phyloP scores from a whole-genome alignment of 176 grass and related monocot genomes.

The Triticum turgidum region DNA sequence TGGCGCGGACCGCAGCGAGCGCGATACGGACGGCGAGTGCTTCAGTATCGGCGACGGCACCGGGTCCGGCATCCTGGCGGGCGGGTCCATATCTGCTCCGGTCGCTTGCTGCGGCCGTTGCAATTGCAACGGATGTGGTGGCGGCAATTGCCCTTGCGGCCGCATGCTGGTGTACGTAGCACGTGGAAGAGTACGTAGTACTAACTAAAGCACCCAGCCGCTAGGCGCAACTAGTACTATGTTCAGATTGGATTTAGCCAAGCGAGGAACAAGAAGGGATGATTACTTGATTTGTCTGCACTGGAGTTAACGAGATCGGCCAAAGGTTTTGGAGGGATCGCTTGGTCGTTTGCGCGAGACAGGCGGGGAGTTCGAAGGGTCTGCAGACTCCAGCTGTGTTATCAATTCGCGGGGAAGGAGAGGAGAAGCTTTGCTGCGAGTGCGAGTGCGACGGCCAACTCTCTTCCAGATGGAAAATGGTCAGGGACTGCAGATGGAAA shows the following conservation, averaged over 20 bases:
- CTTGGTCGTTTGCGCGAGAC: slow-evolving; percentile 26
- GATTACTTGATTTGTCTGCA: neutral
- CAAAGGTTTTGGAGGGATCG: slow-evolving; percentile 9
- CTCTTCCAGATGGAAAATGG: too few species aligned
- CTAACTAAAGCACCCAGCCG: neutral
- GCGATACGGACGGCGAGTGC: slow-evolving; percentile 32
- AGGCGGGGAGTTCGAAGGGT: slow-evolving; percentile 38
- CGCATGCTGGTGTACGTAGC: slow-evolving; percentile 23
- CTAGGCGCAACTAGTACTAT: neutral
- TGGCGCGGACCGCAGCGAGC: slow-evolving; percentile 40
- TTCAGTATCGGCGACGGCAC: slow-evolving; percentile 53
- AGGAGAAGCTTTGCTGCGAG: neutral
- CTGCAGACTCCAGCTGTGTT: neutral
- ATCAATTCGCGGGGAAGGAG: neutral
- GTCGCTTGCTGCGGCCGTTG: neutral
- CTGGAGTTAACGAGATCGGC: slow-evolving; percentile 21
- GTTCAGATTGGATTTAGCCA: slow-evolving; percentile 11
- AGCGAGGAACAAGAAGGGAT: slow-evolving; percentile 26
- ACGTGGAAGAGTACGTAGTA: neutral
- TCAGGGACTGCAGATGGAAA: neutral
- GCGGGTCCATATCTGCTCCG: slow-evolving; percentile 27
- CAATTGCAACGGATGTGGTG: neutral
- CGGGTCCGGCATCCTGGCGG: slow-evolving; percentile 40
- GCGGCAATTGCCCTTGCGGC: slow-evolving; percentile 10
- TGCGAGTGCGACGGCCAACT: too few species aligned